Base-by-base conservation (phyloP, 768 basidiomycete species). In the Xerocomellus amylosporus region DNA sequence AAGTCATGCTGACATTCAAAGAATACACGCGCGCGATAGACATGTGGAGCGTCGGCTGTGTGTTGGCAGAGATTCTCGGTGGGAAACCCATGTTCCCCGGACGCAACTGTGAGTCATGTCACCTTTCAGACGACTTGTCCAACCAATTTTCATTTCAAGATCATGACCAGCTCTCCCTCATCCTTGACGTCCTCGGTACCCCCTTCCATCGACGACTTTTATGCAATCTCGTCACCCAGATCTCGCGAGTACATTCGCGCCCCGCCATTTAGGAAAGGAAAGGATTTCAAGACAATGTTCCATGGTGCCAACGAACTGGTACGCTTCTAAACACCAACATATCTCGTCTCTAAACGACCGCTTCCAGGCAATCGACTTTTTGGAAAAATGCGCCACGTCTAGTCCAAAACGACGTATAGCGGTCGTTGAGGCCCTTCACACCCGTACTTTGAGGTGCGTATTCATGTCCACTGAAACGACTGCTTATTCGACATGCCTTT, bases 1-100 rank as follows among this genome's bases (percentile, higher is more conserved):
- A 98, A 70, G 91, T 98, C 57, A 98, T 98, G 96, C 80, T 98
- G 34, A 96, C 93, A 0, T 98, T 97, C 77, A 93, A 95, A 66
- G 87, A 95, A 75, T 98, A 98, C 69, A 94, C 93, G 6, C 82
- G 83, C 33, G 88, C 88, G 0, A 89, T 92, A 70, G 90, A 92
- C 59, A 81, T 93, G 68, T 93, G 90, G 91, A 85, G 84, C 54
- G 89, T 92, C 19, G 88, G 90, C 2, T 93, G 90, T 66, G 85
- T 92, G 2, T 73, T 92, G 45, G 95, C 94, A 8, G 94, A 95
- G 73, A 93, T 95, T 92, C 75, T 95, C 0, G 85, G 80, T 54
- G 92, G 95, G n/a, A 86, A 89, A 65, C 90, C 95, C 1, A 73
- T 98, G 53, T 98, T 98, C 72, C 95, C 95, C 6, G 95, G 95